phyloP scores from a whole-genome alignment of 768 basidiomycete species.

The Calocybe indica region DNA sequence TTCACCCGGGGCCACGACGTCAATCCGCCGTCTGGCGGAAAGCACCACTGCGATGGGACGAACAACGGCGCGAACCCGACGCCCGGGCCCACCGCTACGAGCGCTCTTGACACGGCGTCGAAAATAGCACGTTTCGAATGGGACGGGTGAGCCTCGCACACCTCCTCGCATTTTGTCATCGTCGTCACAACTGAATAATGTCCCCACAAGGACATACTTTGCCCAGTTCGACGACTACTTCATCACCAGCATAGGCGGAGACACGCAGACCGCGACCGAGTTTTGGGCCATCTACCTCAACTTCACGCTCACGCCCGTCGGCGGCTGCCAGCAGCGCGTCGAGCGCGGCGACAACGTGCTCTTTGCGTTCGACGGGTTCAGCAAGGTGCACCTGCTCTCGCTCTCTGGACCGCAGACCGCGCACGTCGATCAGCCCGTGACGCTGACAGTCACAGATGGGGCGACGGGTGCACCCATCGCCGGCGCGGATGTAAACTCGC shows the following conservation, averaged over 20 bases:
- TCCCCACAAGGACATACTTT: slow-evolving; percentile 21
- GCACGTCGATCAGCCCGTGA: slow-evolving; percentile 16
- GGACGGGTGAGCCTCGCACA: slow-evolving; percentile 27
- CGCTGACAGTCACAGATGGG: slow-evolving; percentile 33
- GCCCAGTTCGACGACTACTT: slow-evolving; percentile 36
- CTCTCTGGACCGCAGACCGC: slow-evolving; percentile 22
- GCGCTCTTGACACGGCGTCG: slow-evolving; percentile 38
- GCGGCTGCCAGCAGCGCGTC: slow-evolving; percentile 10
- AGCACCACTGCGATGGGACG: slow-evolving; percentile 39
- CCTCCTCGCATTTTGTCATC: not conserved
- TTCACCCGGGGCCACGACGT: slow-evolving; percentile 35
- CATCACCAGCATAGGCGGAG: slow-evolving; percentile 30
- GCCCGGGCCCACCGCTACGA: slow-evolving; percentile 36
- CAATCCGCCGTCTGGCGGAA: slow-evolving; percentile 29
- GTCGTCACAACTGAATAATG: not conserved
- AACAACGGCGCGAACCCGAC: slow-evolving; percentile 25
- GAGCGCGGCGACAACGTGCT: slow-evolving; percentile 6
- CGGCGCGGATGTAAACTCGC: slow-evolving; percentile 25
- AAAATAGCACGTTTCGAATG: slow-evolving; percentile 23
- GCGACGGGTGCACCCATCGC: slow-evolving; percentile 21
- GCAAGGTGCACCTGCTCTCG: slow-evolving; percentile 18
- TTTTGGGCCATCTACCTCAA: slow-evolving; percentile 9
- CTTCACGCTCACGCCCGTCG: slow-evolving; percentile 1
- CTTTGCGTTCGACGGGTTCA: slow-evolving; percentile 9
- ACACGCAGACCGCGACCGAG: slow-evolving; percentile 20